These are phyloP conservation scores for Picea glauca DNA, from an alignment of 75 land plant species.

Conservation along the genomic window DNA sequence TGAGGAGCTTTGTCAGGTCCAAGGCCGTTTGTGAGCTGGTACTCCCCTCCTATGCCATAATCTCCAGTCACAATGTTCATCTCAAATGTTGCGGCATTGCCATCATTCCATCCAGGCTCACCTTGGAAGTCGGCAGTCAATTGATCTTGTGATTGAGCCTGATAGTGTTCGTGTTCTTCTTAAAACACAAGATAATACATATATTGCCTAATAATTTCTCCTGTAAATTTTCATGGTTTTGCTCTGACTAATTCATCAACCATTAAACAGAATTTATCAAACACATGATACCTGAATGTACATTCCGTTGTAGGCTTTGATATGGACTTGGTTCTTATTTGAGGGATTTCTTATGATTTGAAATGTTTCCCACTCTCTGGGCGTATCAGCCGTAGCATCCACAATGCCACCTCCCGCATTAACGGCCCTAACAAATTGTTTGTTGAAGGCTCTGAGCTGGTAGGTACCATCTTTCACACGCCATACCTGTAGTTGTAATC, in stretches of 20 bases:
- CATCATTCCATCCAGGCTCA: slow-evolving; percentile 26
- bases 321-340: slow-evolving; percentile 19
- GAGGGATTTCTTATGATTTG: slow-evolving; percentile 22
- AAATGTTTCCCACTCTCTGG: slow-evolving; percentile 31
- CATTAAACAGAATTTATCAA: too few relatives aligned
- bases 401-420: slow-evolving; percentile 27
- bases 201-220: too few relatives aligned
- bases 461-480: slow-evolving; percentile 38
- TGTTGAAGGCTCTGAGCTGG: slow-evolving; percentile 49
- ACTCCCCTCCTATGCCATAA: slow-evolving; percentile 23
- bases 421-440: slow-evolving; percentile 38
- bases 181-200: too few relatives aligned
- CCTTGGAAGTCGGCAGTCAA: slow-evolving; percentile 37
- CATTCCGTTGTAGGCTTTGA: slow-evolving; percentile 31
- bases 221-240: too few relatives aligned
- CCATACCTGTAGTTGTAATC: slow-evolving; percentile 44
- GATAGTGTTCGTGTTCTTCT: background rate
- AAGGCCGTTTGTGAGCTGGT: slow-evolving; percentile 43
- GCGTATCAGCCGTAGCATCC: slow-evolving; percentile 17
- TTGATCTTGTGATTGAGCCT: slow-evolving; percentile 30
- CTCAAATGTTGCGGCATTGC: slow-evolving; percentile 31
- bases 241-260: background rate
- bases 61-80: slow-evolving; percentile 22
- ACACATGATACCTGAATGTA: slow-evolving; percentile 24
- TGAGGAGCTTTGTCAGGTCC: slow-evolving; percentile 22